Conservation (phyloP, 305 asterid genomes). For the Plantago coronopus region DNA sequence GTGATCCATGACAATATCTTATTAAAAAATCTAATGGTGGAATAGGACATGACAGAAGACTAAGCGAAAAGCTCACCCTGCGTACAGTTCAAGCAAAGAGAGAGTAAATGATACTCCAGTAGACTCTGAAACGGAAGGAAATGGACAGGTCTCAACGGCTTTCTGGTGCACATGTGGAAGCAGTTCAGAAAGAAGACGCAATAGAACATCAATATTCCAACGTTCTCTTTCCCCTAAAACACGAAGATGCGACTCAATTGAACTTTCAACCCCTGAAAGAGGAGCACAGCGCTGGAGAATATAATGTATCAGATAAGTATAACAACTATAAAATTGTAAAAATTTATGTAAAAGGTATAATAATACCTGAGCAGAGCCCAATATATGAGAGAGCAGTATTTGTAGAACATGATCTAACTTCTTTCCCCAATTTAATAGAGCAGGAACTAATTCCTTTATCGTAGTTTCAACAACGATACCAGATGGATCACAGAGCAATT, state of each 20-base stretch:
- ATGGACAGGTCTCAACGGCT: constrained; percentile 80
- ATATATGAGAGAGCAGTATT: constrained; percentile 65
- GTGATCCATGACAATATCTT: constrained; percentile 13
- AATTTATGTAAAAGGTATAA: constrained; percentile 13
- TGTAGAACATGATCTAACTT: constrained; percentile 81
- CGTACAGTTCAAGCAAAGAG: constrained; percentile 65
- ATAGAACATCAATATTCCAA: constrained; percentile 84
- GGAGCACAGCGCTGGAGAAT: constrained; percentile 84
- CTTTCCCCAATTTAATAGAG: constrained; percentile 90
- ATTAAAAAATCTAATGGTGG: constrained; percentile 14
- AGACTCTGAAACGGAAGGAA: constrained; percentile 54
- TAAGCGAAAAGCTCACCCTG: constrained; percentile 47
- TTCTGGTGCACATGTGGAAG: constrained; percentile 65
- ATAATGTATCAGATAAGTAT: constrained; percentile 33
- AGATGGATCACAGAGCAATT: constrained; percentile 90
- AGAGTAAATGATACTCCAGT: constrained; percentile 42
- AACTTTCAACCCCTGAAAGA: constrained; percentile 98
- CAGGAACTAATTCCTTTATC: constrained; percentile 82
- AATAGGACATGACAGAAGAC: constrained; percentile 21
- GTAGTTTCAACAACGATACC: constrained; percentile 93
- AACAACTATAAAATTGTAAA: constrained; percentile 14
- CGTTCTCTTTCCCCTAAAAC: constrained; percentile 98
- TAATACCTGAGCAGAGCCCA: constrained; percentile 81
- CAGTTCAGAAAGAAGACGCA: constrained; percentile 76
- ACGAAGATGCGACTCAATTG: constrained; percentile 89